Evolutionary conservation across 805 yeast species (phyloP).

Genomic region (Wickerhamiella parazyma): DNA sequence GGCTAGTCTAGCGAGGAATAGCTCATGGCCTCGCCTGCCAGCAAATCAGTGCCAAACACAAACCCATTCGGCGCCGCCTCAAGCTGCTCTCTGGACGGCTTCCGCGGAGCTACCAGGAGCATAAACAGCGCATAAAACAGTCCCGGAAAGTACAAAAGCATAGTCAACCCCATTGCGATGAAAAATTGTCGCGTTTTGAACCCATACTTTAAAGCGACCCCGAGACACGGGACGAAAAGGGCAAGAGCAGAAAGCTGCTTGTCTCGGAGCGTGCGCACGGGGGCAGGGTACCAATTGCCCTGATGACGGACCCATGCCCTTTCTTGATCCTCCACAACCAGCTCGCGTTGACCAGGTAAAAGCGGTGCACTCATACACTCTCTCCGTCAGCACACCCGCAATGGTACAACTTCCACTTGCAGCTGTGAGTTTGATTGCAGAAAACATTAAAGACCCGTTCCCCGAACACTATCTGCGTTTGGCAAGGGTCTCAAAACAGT

Average conservation of each 20-base stretch:
- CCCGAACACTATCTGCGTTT: not conserved
- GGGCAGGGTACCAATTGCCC: constrained; percentile 7
- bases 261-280: not conserved
- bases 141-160: constrained; percentile 7
- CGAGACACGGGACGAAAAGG: constrained; percentile 14
- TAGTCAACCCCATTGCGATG: not conserved
- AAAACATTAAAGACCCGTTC: not conserved
- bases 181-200: constrained; percentile 4
- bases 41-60: constrained; percentile 6
- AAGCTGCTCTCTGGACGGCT: constrained; percentile 5
- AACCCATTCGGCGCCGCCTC: constrained; percentile 5
- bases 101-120: constrained; percentile 2
- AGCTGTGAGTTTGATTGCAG: not conserved
- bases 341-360: not conserved
- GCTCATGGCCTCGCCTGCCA: constrained; percentile 1
- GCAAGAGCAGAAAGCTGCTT: constrained; percentile 15
- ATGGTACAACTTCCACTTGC: not conserved
- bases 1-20: not conserved
- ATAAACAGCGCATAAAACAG: constrained; percentile 4
- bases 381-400: too few species aligned
- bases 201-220: constrained; percentile 8
- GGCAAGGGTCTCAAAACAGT: not conserved
- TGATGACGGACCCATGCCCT: constrained; percentile 4
- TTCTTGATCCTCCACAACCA: not conserved
- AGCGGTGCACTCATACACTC: not conserved